Percentiles rank a stretch among this genome's conserved stretches.
These are phyloP conservation scores for Erysimum cheiri DNA, from an alignment of 441 rosid genomes.

Conservation along the genomic window DNA sequence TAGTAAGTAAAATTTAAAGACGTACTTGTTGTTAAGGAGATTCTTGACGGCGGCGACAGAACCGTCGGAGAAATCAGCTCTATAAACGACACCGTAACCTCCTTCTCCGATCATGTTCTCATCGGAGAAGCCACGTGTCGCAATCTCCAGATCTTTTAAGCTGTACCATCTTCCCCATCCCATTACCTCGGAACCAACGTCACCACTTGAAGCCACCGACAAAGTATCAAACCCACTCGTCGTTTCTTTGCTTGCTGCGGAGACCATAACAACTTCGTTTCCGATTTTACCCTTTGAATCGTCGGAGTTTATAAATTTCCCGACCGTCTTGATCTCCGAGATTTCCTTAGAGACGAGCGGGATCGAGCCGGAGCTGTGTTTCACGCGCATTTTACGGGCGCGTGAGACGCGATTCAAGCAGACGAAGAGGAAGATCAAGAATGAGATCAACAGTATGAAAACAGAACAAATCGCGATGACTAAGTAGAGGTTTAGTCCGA, in stretches of 20 bases:
- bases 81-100: constrained; percentile 85
- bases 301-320: constrained; percentile 37
- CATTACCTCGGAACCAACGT: constrained; percentile 57
- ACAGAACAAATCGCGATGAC: constrained; percentile 56
- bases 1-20: neutral
- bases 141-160: constrained; percentile 79
- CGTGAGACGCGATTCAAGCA: constrained; percentile 54
- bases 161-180: constrained; percentile 96
- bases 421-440: constrained; percentile 60
- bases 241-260: constrained; percentile 22
- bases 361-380: constrained; percentile 74
- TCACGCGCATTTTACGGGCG: constrained; percentile 58
- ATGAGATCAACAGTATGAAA: constrained; percentile 46
- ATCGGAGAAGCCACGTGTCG: constrained; percentile 76
- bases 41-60: constrained; percentile 87
- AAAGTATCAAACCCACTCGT: constrained; percentile 49
- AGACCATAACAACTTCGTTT: constrained; percentile 39
- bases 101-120: constrained; percentile 93
- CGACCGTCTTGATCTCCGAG: constrained; percentile 62
- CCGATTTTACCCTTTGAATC: constrained; percentile 44
- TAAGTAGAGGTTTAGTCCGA: constrained; percentile 63
- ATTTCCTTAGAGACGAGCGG: constrained; percentile 80
- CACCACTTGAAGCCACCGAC: constrained; percentile 64
- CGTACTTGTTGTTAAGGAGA: constrained; percentile 86
- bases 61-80: constrained; percentile 74